Base-by-base conservation (phyloP, 2,329 filamentous ascomycete species). In the Phoma sp. region DNA sequence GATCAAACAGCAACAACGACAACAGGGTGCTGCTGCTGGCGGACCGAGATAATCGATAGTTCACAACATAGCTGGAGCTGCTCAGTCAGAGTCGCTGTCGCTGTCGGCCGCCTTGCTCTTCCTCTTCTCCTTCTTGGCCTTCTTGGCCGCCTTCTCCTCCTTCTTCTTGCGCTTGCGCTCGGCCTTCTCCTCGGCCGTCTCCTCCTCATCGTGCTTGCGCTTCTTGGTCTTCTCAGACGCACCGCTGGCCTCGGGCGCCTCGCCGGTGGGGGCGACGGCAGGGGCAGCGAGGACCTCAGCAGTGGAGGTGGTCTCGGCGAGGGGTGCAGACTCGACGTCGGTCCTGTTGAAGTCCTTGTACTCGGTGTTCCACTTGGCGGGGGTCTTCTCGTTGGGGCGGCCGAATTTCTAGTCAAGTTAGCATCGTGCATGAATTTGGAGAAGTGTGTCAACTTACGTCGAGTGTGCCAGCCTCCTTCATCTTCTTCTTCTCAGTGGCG, bases 401-500 rank as follows among this genome's bases (percentile, higher is more conserved):
- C 95, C 95, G 70, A 87, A 98, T 88, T 99, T 99, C 83, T 85
- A 57, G 10, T 29, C 12, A 37, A 32, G 43, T 82, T 73, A 82
- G 75, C 51, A 53, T 35, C 35, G 19, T 12, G 49, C 25, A 10
- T 29, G 15, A 17, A 33, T 17, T 0, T 7, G n/a, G 10, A 3
- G 21, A 8, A 4, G n/a, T 10, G 8, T 29, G 29, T 10, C 19
- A 55, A 76, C 83, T 75, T 74, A 85, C 83, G 83, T 99, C 95
- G 57, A 99, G 89, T 81, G 97, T 96, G 78, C 95, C 95, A 67
- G 92, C 90, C 48, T 93, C 91, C 87, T 98, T 98, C 83, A 99
- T 88, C 87, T 98, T 97, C 90, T 99, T 99, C 88, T 99, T 99
- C 85, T 98, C 92, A 43, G 89, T 81, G 44, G 95, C 95, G 57